These are phyloP conservation scores for Neurospora sp. DNA, from an alignment of 495 filamentous ascomycete genomes.

Conservation along the genomic window DNA sequence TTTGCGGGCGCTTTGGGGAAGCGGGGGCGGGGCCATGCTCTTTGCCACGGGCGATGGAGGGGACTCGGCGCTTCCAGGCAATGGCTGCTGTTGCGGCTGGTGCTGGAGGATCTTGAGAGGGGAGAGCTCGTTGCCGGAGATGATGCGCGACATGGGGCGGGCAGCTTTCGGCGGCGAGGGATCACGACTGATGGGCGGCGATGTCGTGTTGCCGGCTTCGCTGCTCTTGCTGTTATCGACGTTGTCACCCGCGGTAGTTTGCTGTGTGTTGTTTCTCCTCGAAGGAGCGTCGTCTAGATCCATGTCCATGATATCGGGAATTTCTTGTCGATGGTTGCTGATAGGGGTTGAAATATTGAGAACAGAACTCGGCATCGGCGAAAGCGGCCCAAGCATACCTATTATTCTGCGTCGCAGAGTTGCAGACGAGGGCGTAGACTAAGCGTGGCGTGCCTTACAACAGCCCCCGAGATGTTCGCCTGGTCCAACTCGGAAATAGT, in stretches of 20 bases:
- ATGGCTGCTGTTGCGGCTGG: slow-evolving; percentile 13
- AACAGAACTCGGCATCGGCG: slow-evolving; percentile 22
- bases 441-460: background rate
- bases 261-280: slow-evolving; percentile 4
- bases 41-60: slow-evolving; percentile 4
- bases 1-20: slow-evolving; percentile 35
- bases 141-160: slow-evolving; percentile 34
- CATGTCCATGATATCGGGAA: slow-evolving; percentile 14
- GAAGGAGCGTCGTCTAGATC: background rate
- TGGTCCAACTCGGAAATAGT: background rate
- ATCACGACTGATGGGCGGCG: slow-evolving; percentile 10
- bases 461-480: background rate
- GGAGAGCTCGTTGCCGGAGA: slow-evolving; percentile 38
- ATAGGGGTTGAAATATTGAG: slow-evolving; percentile 30
- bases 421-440: background rate
- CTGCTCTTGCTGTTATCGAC: slow-evolving; percentile 7
- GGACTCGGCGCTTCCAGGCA: background rate
- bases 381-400: slow-evolving; percentile 27
- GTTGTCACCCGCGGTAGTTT: slow-evolving; percentile 4
- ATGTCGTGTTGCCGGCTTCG: slow-evolving; percentile 9
- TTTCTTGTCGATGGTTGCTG: slow-evolving; percentile 12
- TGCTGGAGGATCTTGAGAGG: slow-evolving; percentile 39
- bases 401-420: too few species aligned
- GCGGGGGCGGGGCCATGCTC: slow-evolving; percentile 17
- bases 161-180: slow-evolving; percentile 24